Evolutionary conservation across 352 stramenopile genomes (phyloP).

Genomic region (Pythium dissimile): DNA sequence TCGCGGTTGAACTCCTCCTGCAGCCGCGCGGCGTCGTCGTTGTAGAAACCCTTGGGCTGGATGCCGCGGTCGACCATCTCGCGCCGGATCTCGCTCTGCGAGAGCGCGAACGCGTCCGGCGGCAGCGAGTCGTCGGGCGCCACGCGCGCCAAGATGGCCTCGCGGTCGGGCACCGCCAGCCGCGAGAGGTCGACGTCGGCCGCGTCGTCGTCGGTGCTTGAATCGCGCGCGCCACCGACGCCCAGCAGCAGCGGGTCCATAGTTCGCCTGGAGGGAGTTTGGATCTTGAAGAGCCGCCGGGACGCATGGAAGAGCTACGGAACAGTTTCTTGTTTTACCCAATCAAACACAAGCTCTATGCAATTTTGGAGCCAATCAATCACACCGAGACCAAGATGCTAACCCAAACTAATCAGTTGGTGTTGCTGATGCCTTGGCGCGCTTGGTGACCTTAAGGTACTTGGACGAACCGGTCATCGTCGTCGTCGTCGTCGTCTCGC

Average conservation of each 20-base stretch:
- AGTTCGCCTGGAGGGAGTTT: too few species aligned
- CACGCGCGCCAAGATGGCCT: slow-evolving; percentile 69
- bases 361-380: slow-evolving; percentile 8
- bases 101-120: slow-evolving; percentile 63
- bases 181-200: slow-evolving; percentile 63
- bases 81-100: slow-evolving; percentile 80
- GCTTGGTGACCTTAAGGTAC: slow-evolving; percentile 25
- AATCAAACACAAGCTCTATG: slow-evolving; percentile 3
- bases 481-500: slow-evolving; percentile 11
- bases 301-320: not conserved
- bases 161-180: slow-evolving; percentile 51
- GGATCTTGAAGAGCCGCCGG: slow-evolving; percentile 13
- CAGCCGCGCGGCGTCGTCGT: slow-evolving; percentile 74
- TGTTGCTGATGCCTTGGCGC: not conserved
- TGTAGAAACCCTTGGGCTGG: slow-evolving; percentile 83
- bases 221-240: slow-evolving; percentile 35
- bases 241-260: slow-evolving; percentile 34
- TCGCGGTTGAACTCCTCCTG: slow-evolving; percentile 80
- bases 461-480: slow-evolving; percentile 26
- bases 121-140: slow-evolving; percentile 62
- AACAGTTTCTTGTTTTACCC: not conserved
- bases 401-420: too few species aligned
- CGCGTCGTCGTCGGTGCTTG: slow-evolving; percentile 55
- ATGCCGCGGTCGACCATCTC: slow-evolving; percentile 85
- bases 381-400: not conserved